Percentiles rank a stretch among this genome's conserved stretches.
These are phyloP conservation scores for Polygonum maritimum DNA, from an alignment of 148 eudicot genomes.

Conservation along the genomic window DNA sequence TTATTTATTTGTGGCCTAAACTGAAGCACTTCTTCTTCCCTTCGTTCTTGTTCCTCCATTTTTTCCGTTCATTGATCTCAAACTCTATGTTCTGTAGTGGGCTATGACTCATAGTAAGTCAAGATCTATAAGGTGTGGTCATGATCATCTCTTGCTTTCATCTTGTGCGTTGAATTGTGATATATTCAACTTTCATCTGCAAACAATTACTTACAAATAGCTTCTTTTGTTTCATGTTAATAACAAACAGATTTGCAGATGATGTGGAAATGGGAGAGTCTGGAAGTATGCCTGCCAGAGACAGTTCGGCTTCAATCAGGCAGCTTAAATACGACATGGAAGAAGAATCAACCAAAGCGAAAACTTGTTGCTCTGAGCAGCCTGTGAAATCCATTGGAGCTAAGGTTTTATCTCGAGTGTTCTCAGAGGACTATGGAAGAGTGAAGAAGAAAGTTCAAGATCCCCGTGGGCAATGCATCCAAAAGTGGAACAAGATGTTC, in stretches of 20 bases:
- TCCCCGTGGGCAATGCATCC: constrained; percentile 41
- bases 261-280: constrained; percentile 25
- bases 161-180: too few relatives aligned
- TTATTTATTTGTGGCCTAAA: background rate
- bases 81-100: background rate
- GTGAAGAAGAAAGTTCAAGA: constrained; percentile 42
- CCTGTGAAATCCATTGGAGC: constrained; percentile 27
- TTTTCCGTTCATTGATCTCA: background rate
- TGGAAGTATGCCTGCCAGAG: constrained; percentile 9
- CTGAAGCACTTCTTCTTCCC: background rate
- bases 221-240: background rate
- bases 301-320: constrained; percentile 6
- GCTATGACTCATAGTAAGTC: constrained; percentile 28
- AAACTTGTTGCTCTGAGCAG: background rate
- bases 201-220: background rate
- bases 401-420: constrained; percentile 52
- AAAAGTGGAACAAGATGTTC: constrained; percentile 52
- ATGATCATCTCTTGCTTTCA: background rate
- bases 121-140: constrained; percentile 59
- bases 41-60: background rate
- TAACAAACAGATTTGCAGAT: constrained; percentile 37
- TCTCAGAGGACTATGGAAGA: constrained; percentile 57
- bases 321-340: constrained; percentile 23
- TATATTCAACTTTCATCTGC: background rate
- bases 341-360: background rate